Evolutionary conservation across 148 eudicot genomes (phyloP).

Genomic region (Spergularia bocconei): DNA sequence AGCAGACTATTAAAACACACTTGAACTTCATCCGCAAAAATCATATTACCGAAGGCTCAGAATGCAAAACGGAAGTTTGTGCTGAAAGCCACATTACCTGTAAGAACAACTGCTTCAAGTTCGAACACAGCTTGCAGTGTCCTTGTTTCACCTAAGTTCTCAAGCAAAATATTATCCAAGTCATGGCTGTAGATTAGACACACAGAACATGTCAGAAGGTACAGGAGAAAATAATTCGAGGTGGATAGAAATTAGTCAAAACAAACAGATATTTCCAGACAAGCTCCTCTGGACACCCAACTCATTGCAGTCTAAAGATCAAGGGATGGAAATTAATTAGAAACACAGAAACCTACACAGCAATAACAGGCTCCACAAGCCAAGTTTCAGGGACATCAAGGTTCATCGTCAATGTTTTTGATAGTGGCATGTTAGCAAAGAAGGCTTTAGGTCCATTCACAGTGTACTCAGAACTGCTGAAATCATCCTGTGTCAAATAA

Average conservation of each 20-base stretch:
- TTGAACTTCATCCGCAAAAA: background rate
- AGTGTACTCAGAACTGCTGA: slow-evolving; percentile 67
- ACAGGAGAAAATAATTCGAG: background rate
- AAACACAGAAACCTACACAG: slow-evolving; percentile 56
- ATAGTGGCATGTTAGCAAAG: slow-evolving; percentile 95
- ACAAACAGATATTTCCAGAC: background rate
- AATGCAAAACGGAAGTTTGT: background rate
- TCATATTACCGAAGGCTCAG: background rate
- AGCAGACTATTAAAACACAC: slow-evolving; percentile 5
- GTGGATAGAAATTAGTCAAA: background rate
- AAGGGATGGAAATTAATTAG: background rate
- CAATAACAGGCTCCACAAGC: slow-evolving; percentile 96
- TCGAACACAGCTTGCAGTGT: slow-evolving; percentile 93
- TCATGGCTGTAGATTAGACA: slow-evolving; percentile 64
- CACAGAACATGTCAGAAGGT: background rate
- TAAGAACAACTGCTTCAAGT: slow-evolving; percentile 96
- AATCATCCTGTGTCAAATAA: slow-evolving; percentile 74
- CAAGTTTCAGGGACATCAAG: slow-evolving; percentile 99
- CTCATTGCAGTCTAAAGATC: background rate
- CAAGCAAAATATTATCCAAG: slow-evolving; percentile 93
- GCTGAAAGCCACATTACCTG: slow-evolving; percentile 46
- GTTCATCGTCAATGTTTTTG: slow-evolving; percentile 97
- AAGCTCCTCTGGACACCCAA: background rate
- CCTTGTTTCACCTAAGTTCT: slow-evolving; percentile 83
- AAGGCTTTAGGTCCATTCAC: slow-evolving; percentile 94